phyloP scores from a whole-genome alignment of 1,284 basidiomycete genomes.

The Xerocomus amazonicus region DNA sequence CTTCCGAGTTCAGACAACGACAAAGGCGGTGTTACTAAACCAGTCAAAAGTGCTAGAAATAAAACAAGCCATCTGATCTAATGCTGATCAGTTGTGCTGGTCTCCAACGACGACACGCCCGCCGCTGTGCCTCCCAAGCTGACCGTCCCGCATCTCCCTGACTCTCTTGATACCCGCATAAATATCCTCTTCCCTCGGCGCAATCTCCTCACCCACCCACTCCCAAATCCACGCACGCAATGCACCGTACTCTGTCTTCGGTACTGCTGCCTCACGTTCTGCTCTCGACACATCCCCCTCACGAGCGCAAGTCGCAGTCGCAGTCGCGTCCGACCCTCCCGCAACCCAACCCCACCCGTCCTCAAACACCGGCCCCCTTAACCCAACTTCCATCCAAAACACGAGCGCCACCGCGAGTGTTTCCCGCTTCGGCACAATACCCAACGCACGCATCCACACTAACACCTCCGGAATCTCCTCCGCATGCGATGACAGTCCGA shows the following conservation, averaged over 20 bases:
- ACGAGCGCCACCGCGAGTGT: constrained; percentile 66
- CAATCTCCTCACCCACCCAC: constrained; percentile 59
- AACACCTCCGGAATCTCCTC: constrained; percentile 67
- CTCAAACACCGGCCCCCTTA: constrained; percentile 56
- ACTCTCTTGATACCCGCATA: constrained; percentile 30
- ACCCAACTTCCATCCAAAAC: constrained; percentile 67
- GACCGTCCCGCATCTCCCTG: constrained; percentile 27
- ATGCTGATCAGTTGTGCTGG: too few relatives aligned
- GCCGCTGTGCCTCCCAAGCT: constrained; percentile 8
- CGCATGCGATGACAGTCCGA: constrained; percentile 48
- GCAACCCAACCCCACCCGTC: constrained; percentile 30
- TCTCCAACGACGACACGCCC: too few relatives aligned
- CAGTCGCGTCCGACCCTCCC: background rate
- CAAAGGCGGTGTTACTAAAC: too few relatives aligned
- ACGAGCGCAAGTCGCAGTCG: too few relatives aligned
- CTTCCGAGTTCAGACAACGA: too few relatives aligned
- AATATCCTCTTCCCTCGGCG: constrained; percentile 47
- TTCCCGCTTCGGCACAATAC: constrained; percentile 47
- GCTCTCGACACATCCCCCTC: constrained; percentile 15
- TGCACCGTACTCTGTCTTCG: constrained; percentile 24
- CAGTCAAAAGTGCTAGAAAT: too few relatives aligned
- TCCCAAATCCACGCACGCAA: constrained; percentile 59
- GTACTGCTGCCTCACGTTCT: background rate
- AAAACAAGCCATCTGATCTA: too few relatives aligned
- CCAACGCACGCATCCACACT: constrained; percentile 72